These are phyloP conservation scores for Potentilla sterilis DNA, from an alignment of 306 rosid species.

Conservation along the genomic window DNA sequence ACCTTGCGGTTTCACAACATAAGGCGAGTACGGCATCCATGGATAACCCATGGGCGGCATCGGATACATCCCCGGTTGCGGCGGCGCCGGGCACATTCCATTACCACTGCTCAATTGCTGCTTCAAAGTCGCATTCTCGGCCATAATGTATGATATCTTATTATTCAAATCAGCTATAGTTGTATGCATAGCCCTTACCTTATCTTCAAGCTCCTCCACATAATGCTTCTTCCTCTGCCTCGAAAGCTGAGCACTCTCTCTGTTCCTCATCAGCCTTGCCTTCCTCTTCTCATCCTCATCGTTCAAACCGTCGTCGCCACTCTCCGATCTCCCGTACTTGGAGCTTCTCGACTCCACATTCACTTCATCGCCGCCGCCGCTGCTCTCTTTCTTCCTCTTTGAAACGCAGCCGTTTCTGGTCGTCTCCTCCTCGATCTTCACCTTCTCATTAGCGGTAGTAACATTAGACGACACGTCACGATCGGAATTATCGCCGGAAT, in stretches of 20 bases:
- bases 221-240: slow-evolving; percentile 97
- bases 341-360: slow-evolving; percentile 48
- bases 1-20: slow-evolving; percentile 74
- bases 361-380: slow-evolving; percentile 34
- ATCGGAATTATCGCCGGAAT: slow-evolving; percentile 27
- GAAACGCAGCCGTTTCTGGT: slow-evolving; percentile 44
- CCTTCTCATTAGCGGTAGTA: slow-evolving; percentile 28
- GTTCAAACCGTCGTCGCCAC: neutral
- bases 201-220: slow-evolving; percentile 95
- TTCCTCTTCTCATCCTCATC: slow-evolving; percentile 68
- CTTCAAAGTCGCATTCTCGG: slow-evolving; percentile 80
- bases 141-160: slow-evolving; percentile 65
- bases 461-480: slow-evolving; percentile 38
- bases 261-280: slow-evolving; percentile 81
- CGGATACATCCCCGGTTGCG: slow-evolving; percentile 66
- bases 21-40: slow-evolving; percentile 75
- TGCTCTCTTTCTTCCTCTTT: slow-evolving; percentile 70
- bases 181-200: slow-evolving; percentile 76
- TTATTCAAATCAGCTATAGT: slow-evolving; percentile 75
- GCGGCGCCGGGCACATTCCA: slow-evolving; percentile 51
- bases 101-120: slow-evolving; percentile 72
- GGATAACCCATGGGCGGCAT: slow-evolving; percentile 75
- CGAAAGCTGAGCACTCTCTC: slow-evolving; percentile 98
- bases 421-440: slow-evolving; percentile 48
- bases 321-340: slow-evolving; percentile 50